These are phyloP conservation scores for Geotrichum histeridarum DNA, from an alignment of 1,139 yeast genomes.

Conservation along the genomic window DNA sequence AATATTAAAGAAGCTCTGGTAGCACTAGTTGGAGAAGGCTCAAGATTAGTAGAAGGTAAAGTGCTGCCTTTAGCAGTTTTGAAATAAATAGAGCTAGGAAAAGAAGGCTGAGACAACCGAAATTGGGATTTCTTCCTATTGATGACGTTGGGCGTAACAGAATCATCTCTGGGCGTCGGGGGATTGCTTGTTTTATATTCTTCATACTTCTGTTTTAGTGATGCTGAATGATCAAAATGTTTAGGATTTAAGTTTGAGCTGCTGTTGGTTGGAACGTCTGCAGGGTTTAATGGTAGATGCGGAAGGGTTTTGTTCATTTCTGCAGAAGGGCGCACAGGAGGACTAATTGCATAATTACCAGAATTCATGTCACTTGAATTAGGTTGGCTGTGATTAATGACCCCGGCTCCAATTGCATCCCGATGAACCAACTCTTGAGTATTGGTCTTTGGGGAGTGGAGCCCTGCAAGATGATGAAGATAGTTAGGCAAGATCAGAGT, in stretches of 20 bases:
- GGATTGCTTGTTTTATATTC: not conserved
- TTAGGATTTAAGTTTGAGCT: not conserved
- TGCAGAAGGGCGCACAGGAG: not conserved
- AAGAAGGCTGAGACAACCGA: not conserved
- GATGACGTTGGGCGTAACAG: not conserved
- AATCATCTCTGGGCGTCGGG: not conserved
- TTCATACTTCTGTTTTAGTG: not conserved
- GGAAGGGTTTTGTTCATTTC: not conserved
- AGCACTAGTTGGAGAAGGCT: not conserved
- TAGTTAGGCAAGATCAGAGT: too few relatives aligned
- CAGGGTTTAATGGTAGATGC: not conserved
- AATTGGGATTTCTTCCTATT: not conserved
- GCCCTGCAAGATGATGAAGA: too few relatives aligned
- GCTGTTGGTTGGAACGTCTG: not conserved
- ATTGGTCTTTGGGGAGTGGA: not conserved
- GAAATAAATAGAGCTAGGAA: not conserved
- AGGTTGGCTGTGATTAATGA: not conserved
- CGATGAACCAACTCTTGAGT: not conserved
- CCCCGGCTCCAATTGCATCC: not conserved
- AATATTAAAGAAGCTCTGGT: not conserved
- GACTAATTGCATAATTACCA: not conserved
- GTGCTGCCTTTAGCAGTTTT: not conserved
- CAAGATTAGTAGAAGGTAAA: not conserved
- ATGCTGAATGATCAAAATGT: not conserved
- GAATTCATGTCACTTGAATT: not conserved